These are phyloP conservation scores for Termitomyces bulborhizus DNA, from an alignment of 768 basidiomycete species.

Conservation along the genomic window DNA sequence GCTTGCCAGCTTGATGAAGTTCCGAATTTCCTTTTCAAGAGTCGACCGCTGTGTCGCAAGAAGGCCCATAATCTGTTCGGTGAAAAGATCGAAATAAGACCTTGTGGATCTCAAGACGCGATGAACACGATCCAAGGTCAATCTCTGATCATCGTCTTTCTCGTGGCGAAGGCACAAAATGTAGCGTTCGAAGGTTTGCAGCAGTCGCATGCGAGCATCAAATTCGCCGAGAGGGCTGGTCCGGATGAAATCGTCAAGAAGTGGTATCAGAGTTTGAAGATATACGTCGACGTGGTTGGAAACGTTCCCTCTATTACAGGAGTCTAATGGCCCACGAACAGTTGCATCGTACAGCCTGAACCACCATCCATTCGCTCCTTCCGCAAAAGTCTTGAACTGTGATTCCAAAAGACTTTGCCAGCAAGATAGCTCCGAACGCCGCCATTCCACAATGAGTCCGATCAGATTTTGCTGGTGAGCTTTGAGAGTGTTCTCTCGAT, in stretches of 20 bases:
- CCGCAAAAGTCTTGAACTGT: constrained; percentile 53
- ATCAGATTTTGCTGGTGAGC: constrained; percentile 59
- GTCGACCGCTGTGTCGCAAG: constrained; percentile 48
- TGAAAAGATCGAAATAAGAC: constrained; percentile 60
- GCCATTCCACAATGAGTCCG: constrained; percentile 79
- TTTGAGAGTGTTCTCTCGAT: constrained; percentile 78
- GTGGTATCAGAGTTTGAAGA: constrained; percentile 59
- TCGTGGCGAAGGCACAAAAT: constrained; percentile 27
- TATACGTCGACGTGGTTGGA: constrained; percentile 38
- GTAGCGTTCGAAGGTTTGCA: constrained; percentile 62
- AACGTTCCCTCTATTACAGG: constrained; percentile 31
- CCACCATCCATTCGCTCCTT: constrained; percentile 65
- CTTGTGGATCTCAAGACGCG: constrained; percentile 57
- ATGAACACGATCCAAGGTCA: constrained; percentile 41
- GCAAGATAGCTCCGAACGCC: constrained; percentile 80
- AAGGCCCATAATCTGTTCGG: constrained; percentile 34
- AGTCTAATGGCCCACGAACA: constrained; percentile 54
- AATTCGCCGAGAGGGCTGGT: constrained; percentile 84
- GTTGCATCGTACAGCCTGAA: constrained; percentile 82
- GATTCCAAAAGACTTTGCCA: constrained; percentile 80
- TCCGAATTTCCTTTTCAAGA: constrained; percentile 77
- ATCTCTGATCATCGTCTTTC: constrained; percentile 22
- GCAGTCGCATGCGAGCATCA: constrained; percentile 53
- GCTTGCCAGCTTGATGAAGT: constrained; percentile 90
- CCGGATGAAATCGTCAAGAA: constrained; percentile 76